A percentile compares a stretch with the other conserved stretches of the same genome.
phyloP scores from a whole-genome alignment of 108 stramenopile species.

The Schizochytrium sp. region DNA sequence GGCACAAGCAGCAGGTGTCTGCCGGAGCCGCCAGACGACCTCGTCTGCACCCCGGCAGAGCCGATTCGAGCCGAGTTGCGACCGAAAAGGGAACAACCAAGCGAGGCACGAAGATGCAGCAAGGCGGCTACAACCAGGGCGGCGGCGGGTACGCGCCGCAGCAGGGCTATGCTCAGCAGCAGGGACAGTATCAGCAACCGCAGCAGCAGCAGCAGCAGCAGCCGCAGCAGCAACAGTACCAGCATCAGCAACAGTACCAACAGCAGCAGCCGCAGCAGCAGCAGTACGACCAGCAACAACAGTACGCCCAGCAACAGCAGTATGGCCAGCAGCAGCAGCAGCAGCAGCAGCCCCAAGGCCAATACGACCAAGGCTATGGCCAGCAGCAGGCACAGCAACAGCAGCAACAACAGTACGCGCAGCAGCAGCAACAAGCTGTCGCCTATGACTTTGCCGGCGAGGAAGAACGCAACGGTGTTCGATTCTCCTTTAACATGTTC shows the following conservation, averaged over 20 bases:
- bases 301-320: neutral
- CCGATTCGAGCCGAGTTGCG: too few species aligned
- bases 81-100: too few species aligned
- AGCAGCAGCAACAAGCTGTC: neutral
- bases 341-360: neutral
- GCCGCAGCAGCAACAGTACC: neutral
- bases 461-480: slow-evolving; percentile 66
- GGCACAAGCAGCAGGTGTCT: too few species aligned
- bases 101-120: too few species aligned
- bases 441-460: slow-evolving; percentile 14
- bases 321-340: neutral
- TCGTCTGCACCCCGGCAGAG: too few species aligned
- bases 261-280: slow-evolving; percentile 2
- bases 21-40: too few species aligned
- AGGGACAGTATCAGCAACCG: neutral
- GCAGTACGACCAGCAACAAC: neutral
- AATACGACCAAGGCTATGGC: neutral
- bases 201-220: neutral
- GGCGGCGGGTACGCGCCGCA: too few species aligned
- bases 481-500: slow-evolving; percentile 93
- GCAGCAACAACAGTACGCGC: neutral
- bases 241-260: neutral
- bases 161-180: neutral
- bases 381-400: neutral
- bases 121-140: too few species aligned